These are phyloP conservation scores for Sporothrix brasiliensis DNA, from an alignment of 2,329 filamentous ascomycete genomes.

Conservation along the genomic window DNA sequence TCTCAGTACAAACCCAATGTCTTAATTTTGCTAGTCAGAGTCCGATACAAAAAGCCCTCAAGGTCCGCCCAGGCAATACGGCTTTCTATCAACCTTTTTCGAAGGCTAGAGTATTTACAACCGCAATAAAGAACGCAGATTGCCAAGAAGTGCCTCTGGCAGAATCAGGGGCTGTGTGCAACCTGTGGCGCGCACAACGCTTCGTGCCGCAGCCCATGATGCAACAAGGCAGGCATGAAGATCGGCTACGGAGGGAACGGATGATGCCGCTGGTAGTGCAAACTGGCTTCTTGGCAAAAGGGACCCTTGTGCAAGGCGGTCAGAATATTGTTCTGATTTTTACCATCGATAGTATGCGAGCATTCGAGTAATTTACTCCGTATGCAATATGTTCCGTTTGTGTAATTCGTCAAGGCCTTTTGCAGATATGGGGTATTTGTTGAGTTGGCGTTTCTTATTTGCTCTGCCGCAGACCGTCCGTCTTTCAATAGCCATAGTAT, in stretches of 20 bases:
- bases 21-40: neutral
- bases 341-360: no score
- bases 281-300: constrained; percentile 14
- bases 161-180: constrained; percentile 10
- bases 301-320: neutral
- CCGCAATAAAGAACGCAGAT: neutral
- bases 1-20: neutral
- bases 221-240: neutral
- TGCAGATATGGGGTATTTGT: neutral
- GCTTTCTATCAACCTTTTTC: no score
- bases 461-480: neutral
- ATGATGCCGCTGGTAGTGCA: constrained; percentile 21
- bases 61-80: neutral
- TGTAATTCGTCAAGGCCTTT: neutral
- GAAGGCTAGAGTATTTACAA: neutral
- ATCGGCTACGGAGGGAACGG: constrained; percentile 7
- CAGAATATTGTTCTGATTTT: neutral
- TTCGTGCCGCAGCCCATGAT: neutral
- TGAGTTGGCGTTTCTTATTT: neutral
- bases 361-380: no score
- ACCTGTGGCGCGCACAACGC: constrained; percentile 8
- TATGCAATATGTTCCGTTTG: neutral
- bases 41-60: neutral
- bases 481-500: neutral
- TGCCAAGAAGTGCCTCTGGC: neutral